These are phyloP conservation scores for Rheum nobile DNA, from an alignment of 148 eudicot genomes.

Conservation along the genomic window DNA sequence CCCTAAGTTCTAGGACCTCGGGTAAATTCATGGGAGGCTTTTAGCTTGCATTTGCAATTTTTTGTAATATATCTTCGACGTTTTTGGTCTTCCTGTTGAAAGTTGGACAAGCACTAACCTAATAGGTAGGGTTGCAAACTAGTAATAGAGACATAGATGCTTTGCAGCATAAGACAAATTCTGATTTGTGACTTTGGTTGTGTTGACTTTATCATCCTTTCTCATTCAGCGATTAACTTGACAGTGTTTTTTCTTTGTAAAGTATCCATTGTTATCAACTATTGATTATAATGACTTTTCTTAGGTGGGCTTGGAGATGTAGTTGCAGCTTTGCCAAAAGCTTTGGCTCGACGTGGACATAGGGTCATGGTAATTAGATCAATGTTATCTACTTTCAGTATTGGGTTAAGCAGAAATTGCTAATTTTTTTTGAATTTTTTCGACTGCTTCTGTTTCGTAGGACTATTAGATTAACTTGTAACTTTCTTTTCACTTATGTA, in stretches of 20 bases:
- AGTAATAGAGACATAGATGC: neutral
- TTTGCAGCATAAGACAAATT: neutral
- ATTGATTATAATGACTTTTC: constrained; percentile 17
- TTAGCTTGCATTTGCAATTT: neutral
- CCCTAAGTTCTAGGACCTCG: neutral
- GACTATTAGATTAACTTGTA: neutral
- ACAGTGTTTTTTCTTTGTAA: constrained; percentile 16
- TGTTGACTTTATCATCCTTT: neutral
- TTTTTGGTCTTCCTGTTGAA: neutral
- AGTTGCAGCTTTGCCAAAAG: constrained; percentile 94
- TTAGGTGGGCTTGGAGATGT: constrained; percentile 99
- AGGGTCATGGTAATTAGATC: constrained; percentile 18
- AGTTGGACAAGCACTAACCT: neutral
- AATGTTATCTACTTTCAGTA: neutral
- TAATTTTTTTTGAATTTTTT: neutral
- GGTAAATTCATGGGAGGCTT: neutral
- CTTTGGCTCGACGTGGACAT: constrained; percentile 96
- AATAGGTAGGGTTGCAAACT: neutral
- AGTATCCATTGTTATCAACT: neutral
- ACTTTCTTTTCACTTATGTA: neutral
- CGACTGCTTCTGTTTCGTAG: neutral
- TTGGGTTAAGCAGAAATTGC: neutral
- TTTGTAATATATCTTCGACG: neutral
- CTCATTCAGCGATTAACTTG: constrained; percentile 21
- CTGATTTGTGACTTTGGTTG: neutral